Conservation (phyloP, 2,329 filamentous ascomycete species). For the Trichoderma sp. region DNA sequence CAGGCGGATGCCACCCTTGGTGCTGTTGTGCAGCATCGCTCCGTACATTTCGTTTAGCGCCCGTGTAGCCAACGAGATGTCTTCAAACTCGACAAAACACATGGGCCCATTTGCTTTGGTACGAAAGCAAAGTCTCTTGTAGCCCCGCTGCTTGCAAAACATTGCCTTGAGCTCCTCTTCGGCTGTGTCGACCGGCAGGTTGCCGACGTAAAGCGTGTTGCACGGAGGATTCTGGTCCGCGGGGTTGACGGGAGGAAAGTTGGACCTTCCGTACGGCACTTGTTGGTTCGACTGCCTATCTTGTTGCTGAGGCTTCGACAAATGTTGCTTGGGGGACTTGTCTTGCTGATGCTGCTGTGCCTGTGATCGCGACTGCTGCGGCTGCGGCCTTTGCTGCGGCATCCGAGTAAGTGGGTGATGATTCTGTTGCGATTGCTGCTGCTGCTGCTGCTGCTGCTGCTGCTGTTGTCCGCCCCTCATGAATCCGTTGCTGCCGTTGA, state of each 20-base stretch:
- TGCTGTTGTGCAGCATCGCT: conserved; percentile 81
- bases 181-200: conserved; percentile 86
- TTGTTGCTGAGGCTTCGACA: conserved; percentile 36
- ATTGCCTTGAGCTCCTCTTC: conserved; percentile 94
- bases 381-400: not conserved
- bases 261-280: conserved; percentile 61
- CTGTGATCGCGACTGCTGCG: not conserved
- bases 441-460: conserved; percentile 4
- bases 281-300: conserved; percentile 32
- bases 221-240: conserved; percentile 96
- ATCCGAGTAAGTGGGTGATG: not conserved
- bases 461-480: conserved; percentile 21
- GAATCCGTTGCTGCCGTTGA: conserved; percentile 41
- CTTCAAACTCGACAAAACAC: conserved; percentile 99
- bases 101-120: conserved; percentile 96
- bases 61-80: conserved; percentile 88
- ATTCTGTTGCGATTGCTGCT: conserved; percentile 29
- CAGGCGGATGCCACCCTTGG: conserved; percentile 91
- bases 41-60: conserved; percentile 90
- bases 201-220: conserved; percentile 98
- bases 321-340: conserved; percentile 27
- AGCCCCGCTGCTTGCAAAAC: conserved; percentile 91
- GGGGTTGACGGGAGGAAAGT: conserved; percentile 85
- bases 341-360: not conserved
- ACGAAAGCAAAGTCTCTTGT: conserved; percentile 92